phyloP scores from a whole-genome alignment of 179 eudicot genomes.

The Beta lomatogona region DNA sequence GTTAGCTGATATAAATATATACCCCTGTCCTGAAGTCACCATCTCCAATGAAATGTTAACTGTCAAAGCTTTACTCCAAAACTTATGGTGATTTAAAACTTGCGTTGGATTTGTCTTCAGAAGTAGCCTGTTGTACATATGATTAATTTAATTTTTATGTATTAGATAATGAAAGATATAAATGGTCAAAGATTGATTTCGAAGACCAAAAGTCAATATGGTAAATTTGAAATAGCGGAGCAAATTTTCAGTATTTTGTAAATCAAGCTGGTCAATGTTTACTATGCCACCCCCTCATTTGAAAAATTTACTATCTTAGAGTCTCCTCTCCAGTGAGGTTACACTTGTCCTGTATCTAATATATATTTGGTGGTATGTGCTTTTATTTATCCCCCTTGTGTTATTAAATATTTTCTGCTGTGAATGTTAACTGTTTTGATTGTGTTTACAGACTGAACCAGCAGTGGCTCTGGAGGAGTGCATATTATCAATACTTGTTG shows the following conservation, averaged over 20 bases:
- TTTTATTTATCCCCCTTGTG: neutral
- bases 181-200: neutral
- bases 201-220: neutral
- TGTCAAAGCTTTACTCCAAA: neutral
- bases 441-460: slow-evolving; percentile 60
- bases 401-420: slow-evolving; percentile 12
- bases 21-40: neutral
- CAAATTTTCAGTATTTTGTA: neutral
- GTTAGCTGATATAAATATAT: neutral
- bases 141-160: neutral
- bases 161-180: neutral
- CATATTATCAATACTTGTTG: slow-evolving; percentile 68
- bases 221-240: neutral
- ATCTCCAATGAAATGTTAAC: neutral
- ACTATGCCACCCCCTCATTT: neutral
- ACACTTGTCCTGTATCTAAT: neutral
- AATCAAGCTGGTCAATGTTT: neutral
- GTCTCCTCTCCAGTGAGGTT: neutral
- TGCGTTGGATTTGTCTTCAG: neutral
- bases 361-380: neutral
- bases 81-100: neutral
- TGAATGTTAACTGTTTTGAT: slow-evolving; percentile 4
- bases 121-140: neutral
- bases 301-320: neutral
- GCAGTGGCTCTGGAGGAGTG: slow-evolving; percentile 68